A percentile compares a stretch with the other conserved stretches of the same genome.
phyloP scores from a whole-genome alignment of 2,329 filamentous ascomycete species.

The Magnaporthales sp. region DNA sequence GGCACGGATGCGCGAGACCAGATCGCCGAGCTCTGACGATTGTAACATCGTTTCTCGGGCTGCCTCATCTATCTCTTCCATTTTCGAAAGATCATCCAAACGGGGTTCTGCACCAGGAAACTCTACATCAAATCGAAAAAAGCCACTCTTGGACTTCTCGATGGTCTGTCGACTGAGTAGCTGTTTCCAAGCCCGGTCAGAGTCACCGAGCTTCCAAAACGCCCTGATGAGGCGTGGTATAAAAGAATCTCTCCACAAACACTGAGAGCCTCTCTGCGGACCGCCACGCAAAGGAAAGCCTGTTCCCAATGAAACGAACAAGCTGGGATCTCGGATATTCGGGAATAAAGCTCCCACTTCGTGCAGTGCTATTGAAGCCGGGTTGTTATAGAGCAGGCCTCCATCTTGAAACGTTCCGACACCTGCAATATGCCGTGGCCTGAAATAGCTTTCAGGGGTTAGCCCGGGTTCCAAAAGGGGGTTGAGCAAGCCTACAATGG shows the following conservation, averaged over 20 bases:
- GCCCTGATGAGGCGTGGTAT: not conserved
- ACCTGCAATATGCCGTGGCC: not conserved
- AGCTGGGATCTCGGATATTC: not conserved
- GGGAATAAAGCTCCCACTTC: not conserved
- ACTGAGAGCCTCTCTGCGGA: not conserved
- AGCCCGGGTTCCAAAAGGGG: not conserved
- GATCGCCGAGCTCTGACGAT: not conserved
- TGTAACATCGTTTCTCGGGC: conserved; percentile 1
- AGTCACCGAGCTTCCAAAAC: not conserved
- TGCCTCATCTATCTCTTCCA: not conserved
- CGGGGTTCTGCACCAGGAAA: not conserved
- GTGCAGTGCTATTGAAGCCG: not conserved
- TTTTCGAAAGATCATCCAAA: conserved; percentile 1
- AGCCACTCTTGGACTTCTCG: not conserved
- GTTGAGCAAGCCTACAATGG: not conserved
- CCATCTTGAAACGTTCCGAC: not conserved
- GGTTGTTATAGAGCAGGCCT: not conserved
- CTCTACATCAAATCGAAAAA: not conserved
- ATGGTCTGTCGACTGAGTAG: not conserved
- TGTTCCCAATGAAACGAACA: not conserved
- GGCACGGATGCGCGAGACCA: not conserved
- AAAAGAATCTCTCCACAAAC: not conserved
- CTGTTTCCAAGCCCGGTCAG: not conserved
- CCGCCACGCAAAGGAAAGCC: conserved; percentile 1
- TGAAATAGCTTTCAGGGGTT: not conserved